Conservation (phyloP, 257 asterid species). For the Nicotiana tabacum region DNA sequence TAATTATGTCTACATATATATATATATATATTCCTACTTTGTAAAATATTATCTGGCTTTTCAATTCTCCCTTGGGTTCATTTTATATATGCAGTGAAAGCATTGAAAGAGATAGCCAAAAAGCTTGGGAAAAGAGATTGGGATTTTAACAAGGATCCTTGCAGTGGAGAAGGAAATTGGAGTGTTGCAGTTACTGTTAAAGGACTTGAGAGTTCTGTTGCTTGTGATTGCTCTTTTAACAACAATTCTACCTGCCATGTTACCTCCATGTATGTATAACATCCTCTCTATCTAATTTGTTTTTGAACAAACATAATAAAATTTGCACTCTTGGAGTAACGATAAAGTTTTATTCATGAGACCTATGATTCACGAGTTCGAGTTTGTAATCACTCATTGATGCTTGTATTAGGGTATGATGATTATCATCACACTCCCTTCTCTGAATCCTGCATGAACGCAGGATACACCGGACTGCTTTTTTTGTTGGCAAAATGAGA, state of each 20-base stretch:
- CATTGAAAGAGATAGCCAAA: conserved; percentile 54
- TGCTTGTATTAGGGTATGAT: too few relatives aligned
- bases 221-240: conserved; percentile 64
- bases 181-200: conserved; percentile 43
- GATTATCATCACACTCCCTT: too few relatives aligned
- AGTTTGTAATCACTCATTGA: too few relatives aligned
- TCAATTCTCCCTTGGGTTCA: neutral
- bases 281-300: too few relatives aligned
- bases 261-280: conserved; percentile 42
- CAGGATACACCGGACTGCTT: too few relatives aligned
- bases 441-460: too few relatives aligned
- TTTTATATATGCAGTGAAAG: conserved; percentile 40
- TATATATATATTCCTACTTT: neutral
- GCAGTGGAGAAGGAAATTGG: conserved; percentile 77
- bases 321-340: too few relatives aligned
- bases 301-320: too few relatives aligned
- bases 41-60: neutral
- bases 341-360: too few relatives aligned
- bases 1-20: neutral
- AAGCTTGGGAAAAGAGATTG: conserved; percentile 73
- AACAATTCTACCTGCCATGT: conserved; percentile 65
- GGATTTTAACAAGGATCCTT: conserved; percentile 71
- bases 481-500: too few relatives aligned
- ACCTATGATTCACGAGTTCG: too few relatives aligned
- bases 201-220: conserved; percentile 62